These are phyloP conservation scores for Termitomyces eurrhizus DNA, from an alignment of 768 basidiomycete species.

Conservation along the genomic window DNA sequence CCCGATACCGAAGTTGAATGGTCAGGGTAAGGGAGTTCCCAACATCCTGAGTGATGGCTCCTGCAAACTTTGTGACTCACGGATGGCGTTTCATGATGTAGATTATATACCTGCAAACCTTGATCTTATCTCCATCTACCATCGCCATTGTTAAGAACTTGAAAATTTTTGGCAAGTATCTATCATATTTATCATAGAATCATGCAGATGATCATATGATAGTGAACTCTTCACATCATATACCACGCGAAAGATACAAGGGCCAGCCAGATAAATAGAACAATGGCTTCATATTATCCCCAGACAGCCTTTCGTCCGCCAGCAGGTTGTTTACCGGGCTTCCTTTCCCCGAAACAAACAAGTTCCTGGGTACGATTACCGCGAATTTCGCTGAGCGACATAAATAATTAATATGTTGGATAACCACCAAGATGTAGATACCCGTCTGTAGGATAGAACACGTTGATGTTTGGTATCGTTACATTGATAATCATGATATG, in stretches of 20 bases:
- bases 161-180: background rate
- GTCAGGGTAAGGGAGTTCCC: background rate
- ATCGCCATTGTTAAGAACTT: background rate
- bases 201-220: background rate
- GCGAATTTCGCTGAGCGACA: too few relatives aligned
- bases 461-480: background rate
- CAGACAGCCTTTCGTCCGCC: background rate
- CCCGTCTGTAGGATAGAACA: background rate
- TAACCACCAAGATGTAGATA: background rate
- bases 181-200: background rate
- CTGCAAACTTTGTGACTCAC: background rate
- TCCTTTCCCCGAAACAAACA: background rate
- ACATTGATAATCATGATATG: background rate
- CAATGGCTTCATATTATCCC: background rate
- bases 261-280: background rate
- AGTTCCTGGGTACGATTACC: background rate
- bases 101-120: background rate
- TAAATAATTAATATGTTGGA: background rate
- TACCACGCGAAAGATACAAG: background rate
- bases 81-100: background rate
- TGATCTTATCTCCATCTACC: background rate
- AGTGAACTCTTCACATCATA: background rate
- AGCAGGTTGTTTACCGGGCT: background rate
- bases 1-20: background rate
- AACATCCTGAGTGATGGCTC: background rate